phyloP scores from a whole-genome alignment of 768 basidiomycete genomes.

The Polyporus arcularius region DNA sequence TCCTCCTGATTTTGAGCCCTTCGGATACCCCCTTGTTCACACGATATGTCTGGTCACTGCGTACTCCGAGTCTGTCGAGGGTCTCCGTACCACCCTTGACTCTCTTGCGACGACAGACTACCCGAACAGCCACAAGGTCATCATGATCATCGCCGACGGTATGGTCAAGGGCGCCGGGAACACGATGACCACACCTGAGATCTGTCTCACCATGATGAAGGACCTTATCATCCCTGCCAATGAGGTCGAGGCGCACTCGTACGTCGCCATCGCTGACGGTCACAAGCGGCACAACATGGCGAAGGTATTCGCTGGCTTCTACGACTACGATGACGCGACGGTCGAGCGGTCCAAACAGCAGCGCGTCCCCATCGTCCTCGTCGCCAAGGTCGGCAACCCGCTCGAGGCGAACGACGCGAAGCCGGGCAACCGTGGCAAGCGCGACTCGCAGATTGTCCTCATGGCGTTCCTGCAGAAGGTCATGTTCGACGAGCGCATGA shows the following conservation, averaged over 20 bases:
- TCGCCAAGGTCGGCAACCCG: conserved; percentile 95
- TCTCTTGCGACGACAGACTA: conserved; percentile 98
- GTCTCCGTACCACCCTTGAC: conserved; percentile 96
- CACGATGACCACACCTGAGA: conserved; percentile 86
- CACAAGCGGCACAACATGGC: conserved; percentile 99
- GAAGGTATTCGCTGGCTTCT: conserved; percentile 97
- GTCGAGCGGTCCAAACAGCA: conserved; percentile 93
- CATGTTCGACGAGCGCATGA: conserved; percentile 99
- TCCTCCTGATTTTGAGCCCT: conserved; percentile 87
- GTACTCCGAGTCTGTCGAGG: conserved; percentile 96
- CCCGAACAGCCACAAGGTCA: conserved; percentile 95
- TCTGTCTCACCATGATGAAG: conserved; percentile 96
- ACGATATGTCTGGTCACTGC: conserved; percentile 97
- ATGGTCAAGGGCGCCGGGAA: conserved; percentile 98
- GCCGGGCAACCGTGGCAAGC: conserved; percentile 98
- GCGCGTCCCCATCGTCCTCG: conserved; percentile 92
- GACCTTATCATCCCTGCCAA: conserved; percentile 78
- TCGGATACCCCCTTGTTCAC: conserved; percentile 93
- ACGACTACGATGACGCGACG: conserved; percentile 90
- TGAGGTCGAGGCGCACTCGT: conserved; percentile 92
- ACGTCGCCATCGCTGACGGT: conserved; percentile 99
- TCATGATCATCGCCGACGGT: conserved; percentile 95
- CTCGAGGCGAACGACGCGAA: conserved; percentile 86
- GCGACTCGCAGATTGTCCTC: conserved; percentile 95
- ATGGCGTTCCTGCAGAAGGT: conserved; percentile 99